phyloP scores from a whole-genome alignment of 2,329 filamentous ascomycete species.

The Lasiodiplodia hormozganensis region DNA sequence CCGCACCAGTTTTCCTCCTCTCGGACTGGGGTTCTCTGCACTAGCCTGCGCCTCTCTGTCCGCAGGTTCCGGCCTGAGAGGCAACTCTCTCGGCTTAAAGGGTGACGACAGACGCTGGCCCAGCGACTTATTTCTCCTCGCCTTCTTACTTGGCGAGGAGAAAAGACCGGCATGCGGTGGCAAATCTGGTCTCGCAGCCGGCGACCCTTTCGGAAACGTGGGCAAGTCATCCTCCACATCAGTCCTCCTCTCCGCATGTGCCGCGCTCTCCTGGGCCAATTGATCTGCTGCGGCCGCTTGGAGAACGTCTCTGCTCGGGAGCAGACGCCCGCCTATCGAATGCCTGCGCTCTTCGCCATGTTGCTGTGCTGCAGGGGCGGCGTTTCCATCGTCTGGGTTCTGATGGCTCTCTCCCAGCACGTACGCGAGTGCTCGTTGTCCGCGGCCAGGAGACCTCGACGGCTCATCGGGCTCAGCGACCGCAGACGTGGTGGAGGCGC shows the following conservation, averaged over 20 bases:
- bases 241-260: neutral
- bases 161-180: conserved; percentile 20
- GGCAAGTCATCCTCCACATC: conserved; percentile 10
- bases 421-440: conserved; percentile 36
- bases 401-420: conserved; percentile 33
- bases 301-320: conserved; percentile 16
- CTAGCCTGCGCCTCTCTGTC: neutral
- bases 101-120: conserved; percentile 26
- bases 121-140: conserved; percentile 9
- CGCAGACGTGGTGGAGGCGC: conserved; percentile 32
- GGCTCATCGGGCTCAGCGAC: conserved; percentile 31
- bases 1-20: neutral
- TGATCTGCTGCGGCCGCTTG: conserved; percentile 15
- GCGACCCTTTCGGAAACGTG: conserved; percentile 6
- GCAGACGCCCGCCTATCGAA: conserved; percentile 9
- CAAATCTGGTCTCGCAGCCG: conserved; percentile 10
- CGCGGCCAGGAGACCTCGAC: conserved; percentile 32
- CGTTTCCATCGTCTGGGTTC: neutral
- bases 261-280: neutral
- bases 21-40: neutral
- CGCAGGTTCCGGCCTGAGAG: neutral
- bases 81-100: conserved; percentile 20
- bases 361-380: neutral
- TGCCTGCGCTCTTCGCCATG: conserved; percentile 22
- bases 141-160: conserved; percentile 24